Percentiles rank a stretch among this genome's conserved stretches.
Evolutionary conservation across 2,329 filamentous ascomycete species (phyloP).

Genomic region (Drechslerella dactyloides): DNA sequence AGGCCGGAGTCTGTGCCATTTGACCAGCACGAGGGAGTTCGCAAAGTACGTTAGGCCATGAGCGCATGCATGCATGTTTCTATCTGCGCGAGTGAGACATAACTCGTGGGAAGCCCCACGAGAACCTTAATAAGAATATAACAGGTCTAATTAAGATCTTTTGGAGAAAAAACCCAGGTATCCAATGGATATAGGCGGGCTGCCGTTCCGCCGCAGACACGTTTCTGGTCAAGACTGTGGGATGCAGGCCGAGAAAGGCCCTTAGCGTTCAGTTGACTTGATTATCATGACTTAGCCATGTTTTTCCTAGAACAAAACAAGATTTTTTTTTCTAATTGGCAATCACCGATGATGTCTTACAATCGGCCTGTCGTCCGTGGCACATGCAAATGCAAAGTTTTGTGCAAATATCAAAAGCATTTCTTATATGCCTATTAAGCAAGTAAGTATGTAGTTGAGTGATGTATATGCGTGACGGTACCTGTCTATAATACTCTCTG

Average conservation of each 20-base stretch:
- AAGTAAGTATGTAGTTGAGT: neutral
- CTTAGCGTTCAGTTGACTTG: conserved; percentile 5
- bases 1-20: neutral
- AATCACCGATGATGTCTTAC: neutral
- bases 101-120: neutral
- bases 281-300: conserved; percentile 6
- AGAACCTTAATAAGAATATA: neutral
- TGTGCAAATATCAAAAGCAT: neutral
- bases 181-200: conserved; percentile 24
- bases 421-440: neutral
- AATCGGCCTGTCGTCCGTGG: neutral
- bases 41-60: neutral
- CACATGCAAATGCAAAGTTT: neutral
- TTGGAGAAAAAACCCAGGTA: conserved; percentile 49
- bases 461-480: conserved; percentile 33
- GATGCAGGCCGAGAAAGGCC: neutral
- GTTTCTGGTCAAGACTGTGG: conserved; percentile 45
- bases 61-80: neutral
- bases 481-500: conserved; percentile 39
- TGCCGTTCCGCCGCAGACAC: conserved; percentile 50
- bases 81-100: neutral
- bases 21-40: neutral
- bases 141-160: conserved; percentile 37
- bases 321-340: neutral
- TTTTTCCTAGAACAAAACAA: neutral